Evolutionary conservation across 2,329 filamentous ascomycete species (phyloP), one percentile per base, ranked within the genome.

Genomic region (Cytospora schulzeri): DNA sequence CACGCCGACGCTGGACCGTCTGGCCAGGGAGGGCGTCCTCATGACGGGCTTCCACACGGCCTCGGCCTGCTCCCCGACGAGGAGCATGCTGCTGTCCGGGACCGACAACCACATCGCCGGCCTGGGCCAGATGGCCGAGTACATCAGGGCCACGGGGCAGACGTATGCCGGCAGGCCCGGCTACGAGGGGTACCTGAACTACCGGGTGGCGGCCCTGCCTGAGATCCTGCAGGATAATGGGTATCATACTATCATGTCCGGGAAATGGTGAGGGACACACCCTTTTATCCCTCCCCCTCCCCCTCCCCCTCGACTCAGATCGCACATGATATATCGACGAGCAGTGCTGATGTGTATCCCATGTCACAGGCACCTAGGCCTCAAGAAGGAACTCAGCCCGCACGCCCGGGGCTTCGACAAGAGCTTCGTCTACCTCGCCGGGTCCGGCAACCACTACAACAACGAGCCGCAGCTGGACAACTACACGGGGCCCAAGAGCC

Each of bases 31-130:
- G 51, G 80, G 84, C 15, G 70, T 87, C 19, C 79, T 83, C 1
- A 82, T 86, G 66, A 86, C 83, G 0, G 81, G 85, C 63, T 86
- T 85, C 70, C 84, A 87, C 67, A 81, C 83, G 1, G 85, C 84
- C 0, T 81, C 84, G 24, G 84, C 85, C 64, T 87, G 84, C 71
- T 85, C 83, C 60, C 85, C 85, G 5, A 84, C 82, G 5, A 73
- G 84, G 51, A 79, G 82, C 53, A 87, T 87, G 85, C 79, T 87
- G 66, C 81, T 87, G 77, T 85, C 83, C 0, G 85, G 85, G 9
- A 87, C 84, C 0, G 83, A 86, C 66, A 80, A 85, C 68, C 83
- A 83, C 65, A 82, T 83, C 59, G 79, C 79, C 5, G 79, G 84
- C 1, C 74, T 87, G 0, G 85, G 84, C 0, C 83, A 84, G 65